These are phyloP conservation scores for Xanthoconium stramineum DNA, from an alignment of 768 basidiomycete genomes.

Conservation along the genomic window DNA sequence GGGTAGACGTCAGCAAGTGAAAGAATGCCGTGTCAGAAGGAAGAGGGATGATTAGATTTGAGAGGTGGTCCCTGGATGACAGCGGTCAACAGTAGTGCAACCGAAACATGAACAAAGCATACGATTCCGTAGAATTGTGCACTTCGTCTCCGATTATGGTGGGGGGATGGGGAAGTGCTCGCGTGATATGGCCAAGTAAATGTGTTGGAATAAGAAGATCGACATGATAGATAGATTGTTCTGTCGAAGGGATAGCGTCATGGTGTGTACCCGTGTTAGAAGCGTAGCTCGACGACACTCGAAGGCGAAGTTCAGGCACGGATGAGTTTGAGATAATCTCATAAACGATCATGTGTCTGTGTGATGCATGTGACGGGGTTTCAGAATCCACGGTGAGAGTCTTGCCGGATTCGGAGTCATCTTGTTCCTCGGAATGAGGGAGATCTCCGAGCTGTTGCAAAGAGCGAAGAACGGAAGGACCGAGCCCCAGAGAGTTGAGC, in stretches of 20 bases:
- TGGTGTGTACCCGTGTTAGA: neutral
- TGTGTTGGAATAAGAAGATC: constrained; percentile 15
- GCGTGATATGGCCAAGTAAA: constrained; percentile 3
- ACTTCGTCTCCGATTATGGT: neutral
- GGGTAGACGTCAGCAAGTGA: constrained; percentile 58
- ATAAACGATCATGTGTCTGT: constrained; percentile 43
- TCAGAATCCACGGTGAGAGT: neutral
- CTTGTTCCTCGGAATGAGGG: neutral
- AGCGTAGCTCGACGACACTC: constrained; percentile 42
- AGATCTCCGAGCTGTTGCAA: constrained; percentile 28
- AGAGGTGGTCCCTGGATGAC: constrained; percentile 2
- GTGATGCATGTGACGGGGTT: neutral
- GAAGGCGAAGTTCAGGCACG: constrained; percentile 54
- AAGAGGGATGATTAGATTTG: constrained; percentile 74
- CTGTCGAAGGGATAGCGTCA: neutral
- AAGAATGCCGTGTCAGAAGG: constrained; percentile 82
- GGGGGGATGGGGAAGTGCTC: constrained; percentile 3
- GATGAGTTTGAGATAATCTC: constrained; percentile 50
- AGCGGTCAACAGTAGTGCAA: neutral
- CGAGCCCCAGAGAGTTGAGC: constrained; percentile 65
- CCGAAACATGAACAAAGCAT: neutral
- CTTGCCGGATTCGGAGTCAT: neutral
- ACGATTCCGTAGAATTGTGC: constrained; percentile 4
- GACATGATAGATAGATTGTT: constrained; percentile 7
- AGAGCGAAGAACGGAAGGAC: constrained; percentile 46